A percentile compares a stretch with the other conserved stretches of the same genome.
Evolutionary conservation across 2,329 filamentous ascomycete species (phyloP).

Genomic region (Scedosporium aurantiacum): DNA sequence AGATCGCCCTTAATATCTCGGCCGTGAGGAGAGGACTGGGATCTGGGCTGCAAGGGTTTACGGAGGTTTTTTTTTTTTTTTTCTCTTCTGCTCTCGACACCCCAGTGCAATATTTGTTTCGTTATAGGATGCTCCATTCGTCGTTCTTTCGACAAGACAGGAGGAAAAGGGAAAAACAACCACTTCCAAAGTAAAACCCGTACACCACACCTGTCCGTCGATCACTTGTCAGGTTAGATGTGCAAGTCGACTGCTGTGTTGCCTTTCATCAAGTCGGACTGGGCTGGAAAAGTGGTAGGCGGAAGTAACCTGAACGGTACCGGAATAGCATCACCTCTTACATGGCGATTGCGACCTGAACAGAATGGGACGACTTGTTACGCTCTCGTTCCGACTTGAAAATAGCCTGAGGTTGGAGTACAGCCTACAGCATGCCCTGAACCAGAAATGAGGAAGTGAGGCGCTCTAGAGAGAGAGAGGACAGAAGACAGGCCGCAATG

Average conservation of each 20-base stretch:
- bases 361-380: not conserved
- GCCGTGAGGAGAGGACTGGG: not conserved
- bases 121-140: not conserved
- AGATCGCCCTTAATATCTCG: not conserved
- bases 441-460: not conserved
- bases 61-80: not conserved
- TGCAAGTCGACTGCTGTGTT: not conserved
- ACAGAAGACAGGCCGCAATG: not conserved
- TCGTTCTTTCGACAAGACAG: not conserved
- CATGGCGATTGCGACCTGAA: not conserved
- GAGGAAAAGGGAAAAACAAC: not conserved
- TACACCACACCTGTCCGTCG: not conserved
- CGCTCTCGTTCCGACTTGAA: not conserved
- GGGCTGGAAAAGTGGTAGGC: not conserved
- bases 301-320: not conserved
- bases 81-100: not conserved
- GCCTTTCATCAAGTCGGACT: not conserved
- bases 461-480: not conserved
- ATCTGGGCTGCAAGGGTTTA: not conserved
- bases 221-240: not conserved
- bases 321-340: not conserved
- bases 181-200: not conserved
- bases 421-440: not conserved
- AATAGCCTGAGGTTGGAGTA: slow-evolving; percentile 2
- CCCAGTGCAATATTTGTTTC: not conserved